Evolutionary conservation across 139 green algal genomes (phyloP).

Genomic region (Edaphochlamys debaryana): DNA sequence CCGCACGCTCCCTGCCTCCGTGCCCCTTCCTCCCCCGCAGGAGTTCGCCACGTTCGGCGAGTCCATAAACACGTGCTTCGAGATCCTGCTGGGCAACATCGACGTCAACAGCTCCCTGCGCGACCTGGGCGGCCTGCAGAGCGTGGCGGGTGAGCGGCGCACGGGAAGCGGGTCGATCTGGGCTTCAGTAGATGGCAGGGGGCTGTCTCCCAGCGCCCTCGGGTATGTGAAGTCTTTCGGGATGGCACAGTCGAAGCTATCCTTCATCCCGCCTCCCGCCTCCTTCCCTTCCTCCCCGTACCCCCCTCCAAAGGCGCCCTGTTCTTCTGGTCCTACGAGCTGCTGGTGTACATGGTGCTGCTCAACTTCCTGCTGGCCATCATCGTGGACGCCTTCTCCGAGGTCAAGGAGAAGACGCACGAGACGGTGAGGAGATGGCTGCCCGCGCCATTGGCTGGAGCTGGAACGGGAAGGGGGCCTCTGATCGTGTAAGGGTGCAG

Average conservation of each 20-base stretch:
- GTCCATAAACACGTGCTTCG: constrained; percentile 85
- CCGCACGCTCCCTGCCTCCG: too few species aligned
- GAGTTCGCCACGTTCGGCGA: constrained; percentile 73
- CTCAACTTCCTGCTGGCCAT: constrained; percentile 94
- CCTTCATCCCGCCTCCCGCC: too few species aligned
- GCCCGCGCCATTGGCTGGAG: too few species aligned
- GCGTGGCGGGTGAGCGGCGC: constrained; percentile 13
- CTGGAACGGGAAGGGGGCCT: too few species aligned
- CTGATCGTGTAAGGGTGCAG: too few species aligned
- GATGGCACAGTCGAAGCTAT: too few species aligned
- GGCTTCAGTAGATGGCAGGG: too few species aligned
- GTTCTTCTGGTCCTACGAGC: constrained; percentile 90
- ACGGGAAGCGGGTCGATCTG: background rate
- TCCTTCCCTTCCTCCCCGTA: too few species aligned
- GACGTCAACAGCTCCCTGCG: constrained; percentile 73
- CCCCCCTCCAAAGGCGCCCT: constrained; percentile 63
- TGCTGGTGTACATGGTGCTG: constrained; percentile 91
- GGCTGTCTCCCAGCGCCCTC: too few species aligned
- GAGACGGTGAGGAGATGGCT: constrained; percentile 62
- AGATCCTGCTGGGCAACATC: constrained; percentile 87
- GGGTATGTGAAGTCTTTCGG: too few species aligned
- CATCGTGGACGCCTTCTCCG: constrained; percentile 87
- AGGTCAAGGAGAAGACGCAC: constrained; percentile 78
- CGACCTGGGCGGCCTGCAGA: constrained; percentile 75
- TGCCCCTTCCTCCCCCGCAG: background rate